Percentiles rank a stretch among this genome's conserved stretches.
Conservation (phyloP, 805 yeast genomes). For the Suhomyces faveliae region DNA sequence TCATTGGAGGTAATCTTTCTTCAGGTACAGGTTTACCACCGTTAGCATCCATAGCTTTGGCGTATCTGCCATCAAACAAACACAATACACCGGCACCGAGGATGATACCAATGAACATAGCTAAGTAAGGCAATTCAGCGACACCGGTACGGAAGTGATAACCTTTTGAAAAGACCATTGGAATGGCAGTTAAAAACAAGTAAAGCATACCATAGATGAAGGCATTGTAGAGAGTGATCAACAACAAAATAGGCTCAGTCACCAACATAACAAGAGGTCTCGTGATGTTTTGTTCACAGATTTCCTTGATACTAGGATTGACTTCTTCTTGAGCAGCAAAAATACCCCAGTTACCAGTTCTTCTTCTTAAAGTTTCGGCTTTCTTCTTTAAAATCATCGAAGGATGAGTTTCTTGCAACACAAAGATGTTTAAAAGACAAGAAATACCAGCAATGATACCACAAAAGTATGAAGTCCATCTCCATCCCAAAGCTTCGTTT, state of each 20-base stretch:
- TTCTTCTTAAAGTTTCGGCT: constrained; percentile 36
- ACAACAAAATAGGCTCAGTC: constrained; percentile 42
- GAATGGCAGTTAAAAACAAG: constrained; percentile 44
- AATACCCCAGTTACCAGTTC: constrained; percentile 45
- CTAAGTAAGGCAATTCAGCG: constrained; percentile 32
- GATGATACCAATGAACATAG: constrained; percentile 38
- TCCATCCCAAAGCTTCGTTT: constrained; percentile 47
- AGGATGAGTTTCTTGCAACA: constrained; percentile 41
- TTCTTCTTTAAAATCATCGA: constrained; percentile 31
- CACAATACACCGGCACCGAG: constrained; percentile 27
- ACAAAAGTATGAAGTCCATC: constrained; percentile 54
- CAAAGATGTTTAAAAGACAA: constrained; percentile 30
- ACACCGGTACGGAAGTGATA: constrained; percentile 26
- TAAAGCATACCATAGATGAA: constrained; percentile 51
- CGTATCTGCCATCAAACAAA: constrained; percentile 31
- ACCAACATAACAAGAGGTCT: constrained; percentile 41
- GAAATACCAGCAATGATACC: constrained; percentile 36
- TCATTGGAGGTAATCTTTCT: constrained; percentile 74
- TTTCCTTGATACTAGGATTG: constrained; percentile 28
- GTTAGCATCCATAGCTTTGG: constrained; percentile 31
- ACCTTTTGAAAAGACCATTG: constrained; percentile 41
- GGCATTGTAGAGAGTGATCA: constrained; percentile 47
- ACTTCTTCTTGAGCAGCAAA: constrained; percentile 40
- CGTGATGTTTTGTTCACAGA: constrained; percentile 32
- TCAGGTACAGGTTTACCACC: constrained; percentile 65